phyloP scores from a whole-genome alignment of 2,329 filamentous ascomycete genomes.

The Cladosporium sp. region DNA sequence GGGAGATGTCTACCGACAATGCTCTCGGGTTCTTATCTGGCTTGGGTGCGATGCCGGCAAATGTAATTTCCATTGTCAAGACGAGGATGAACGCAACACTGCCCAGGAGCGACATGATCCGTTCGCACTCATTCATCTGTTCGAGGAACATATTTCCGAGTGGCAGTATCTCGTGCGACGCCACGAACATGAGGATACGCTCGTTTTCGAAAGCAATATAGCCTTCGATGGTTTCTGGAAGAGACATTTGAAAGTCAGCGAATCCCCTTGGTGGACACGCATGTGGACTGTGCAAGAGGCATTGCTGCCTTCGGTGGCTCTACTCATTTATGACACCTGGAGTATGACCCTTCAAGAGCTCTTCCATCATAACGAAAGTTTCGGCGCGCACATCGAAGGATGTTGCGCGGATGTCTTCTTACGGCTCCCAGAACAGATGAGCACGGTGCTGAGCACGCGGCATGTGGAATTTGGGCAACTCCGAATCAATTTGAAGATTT shows the following conservation, averaged over 20 bases:
- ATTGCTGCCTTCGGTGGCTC: not conserved
- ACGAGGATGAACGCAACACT: too few species aligned
- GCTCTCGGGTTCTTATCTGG: not conserved
- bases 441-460: too few species aligned
- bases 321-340: not conserved
- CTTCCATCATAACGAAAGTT: not conserved
- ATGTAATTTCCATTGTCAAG: not conserved
- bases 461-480: too few species aligned
- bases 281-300: not conserved
- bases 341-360: not conserved
- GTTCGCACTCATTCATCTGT: not conserved
- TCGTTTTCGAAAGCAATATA: not conserved
- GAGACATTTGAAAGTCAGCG: not conserved
- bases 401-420: not conserved
- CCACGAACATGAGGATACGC: too few species aligned
- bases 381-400: not conserved
- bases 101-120: not conserved
- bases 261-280: not conserved
- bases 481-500: too few species aligned
- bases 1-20: not conserved
- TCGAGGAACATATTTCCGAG: not conserved
- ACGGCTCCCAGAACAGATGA: not conserved
- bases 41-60: not conserved
- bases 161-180: too few species aligned
- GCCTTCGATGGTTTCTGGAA: not conserved